phyloP scores from a whole-genome alignment of 106 monocot genomes.

The Allium sativum region DNA sequence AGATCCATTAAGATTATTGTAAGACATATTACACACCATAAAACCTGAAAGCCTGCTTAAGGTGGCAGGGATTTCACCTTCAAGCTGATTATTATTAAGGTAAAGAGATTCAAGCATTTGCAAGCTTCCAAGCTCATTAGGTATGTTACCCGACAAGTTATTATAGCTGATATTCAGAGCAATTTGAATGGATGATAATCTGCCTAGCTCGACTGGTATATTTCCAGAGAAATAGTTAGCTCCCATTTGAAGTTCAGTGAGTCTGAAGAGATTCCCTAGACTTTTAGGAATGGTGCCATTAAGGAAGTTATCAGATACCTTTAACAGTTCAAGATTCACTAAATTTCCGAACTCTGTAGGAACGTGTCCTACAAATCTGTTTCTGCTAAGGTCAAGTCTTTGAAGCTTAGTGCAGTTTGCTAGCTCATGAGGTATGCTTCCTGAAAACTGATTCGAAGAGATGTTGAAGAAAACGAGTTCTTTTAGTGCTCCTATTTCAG shows the following conservation, averaged over 20 bases:
- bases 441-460: conserved; percentile 54
- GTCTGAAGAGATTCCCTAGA: conserved; percentile 38
- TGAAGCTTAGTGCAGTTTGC: conserved; percentile 60
- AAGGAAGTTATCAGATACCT: conserved; percentile 55
- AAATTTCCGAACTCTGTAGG: conserved; percentile 53
- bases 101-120: conserved; percentile 47
- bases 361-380: conserved; percentile 39
- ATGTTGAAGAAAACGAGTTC: conserved; percentile 62
- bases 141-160: conserved; percentile 57
- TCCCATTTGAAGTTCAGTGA: conserved; percentile 68
- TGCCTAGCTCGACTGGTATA: conserved; percentile 55
- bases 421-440: conserved; percentile 40
- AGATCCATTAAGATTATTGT: conserved; percentile 49
- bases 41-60: conserved; percentile 49
- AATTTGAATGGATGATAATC: conserved; percentile 51
- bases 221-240: conserved; percentile 51
- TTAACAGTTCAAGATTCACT: conserved; percentile 42
- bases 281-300: conserved; percentile 55
- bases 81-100: conserved; percentile 57
- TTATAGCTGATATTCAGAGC: conserved; percentile 69
- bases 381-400: conserved; percentile 68
- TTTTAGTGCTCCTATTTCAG: conserved; percentile 43
- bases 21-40: conserved; percentile 53
- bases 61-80: conserved; percentile 51
- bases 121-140: conserved; percentile 47